Percentiles rank a stretch among this genome's conserved stretches.
Conservation (phyloP, 192 early-diverging fungal species). For the Coemansia sp. region DNA sequence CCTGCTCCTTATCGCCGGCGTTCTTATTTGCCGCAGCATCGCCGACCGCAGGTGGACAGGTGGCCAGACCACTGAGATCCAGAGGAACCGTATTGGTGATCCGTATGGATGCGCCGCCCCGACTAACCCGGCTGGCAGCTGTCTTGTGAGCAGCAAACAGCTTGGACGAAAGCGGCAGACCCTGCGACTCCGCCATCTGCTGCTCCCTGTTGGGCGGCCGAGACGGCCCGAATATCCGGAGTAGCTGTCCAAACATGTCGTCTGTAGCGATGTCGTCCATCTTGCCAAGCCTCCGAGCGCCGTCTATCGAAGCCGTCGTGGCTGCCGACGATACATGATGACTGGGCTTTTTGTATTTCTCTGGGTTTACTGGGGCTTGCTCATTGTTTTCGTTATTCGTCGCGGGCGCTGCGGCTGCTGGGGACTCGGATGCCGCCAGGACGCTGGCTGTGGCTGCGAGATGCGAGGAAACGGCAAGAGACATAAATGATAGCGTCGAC, state of each 20-base stretch:
- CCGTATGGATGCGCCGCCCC: background rate
- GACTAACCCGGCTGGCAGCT: background rate
- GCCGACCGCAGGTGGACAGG: background rate
- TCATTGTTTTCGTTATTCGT: no score
- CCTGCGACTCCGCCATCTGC: slow-evolving; percentile 48
- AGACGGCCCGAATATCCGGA: slow-evolving; percentile 38
- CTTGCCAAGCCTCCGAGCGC: background rate
- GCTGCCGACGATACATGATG: no score
- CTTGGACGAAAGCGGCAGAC: slow-evolving; percentile 42
- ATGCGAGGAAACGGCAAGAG: slow-evolving; percentile 3
- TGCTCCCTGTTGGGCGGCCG: slow-evolving; percentile 24
- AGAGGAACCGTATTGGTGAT: slow-evolving; percentile 3
- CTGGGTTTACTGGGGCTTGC: no score
- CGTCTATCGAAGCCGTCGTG: no score
- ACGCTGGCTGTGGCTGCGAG: slow-evolving; percentile 18
- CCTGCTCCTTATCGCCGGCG: no score
- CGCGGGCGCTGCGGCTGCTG: background rate
- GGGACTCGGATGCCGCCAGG: slow-evolving; percentile 8
- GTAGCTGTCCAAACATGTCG: slow-evolving; percentile 27
- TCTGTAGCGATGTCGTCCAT: background rate
- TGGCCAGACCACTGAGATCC: background rate
- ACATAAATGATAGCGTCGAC: background rate
- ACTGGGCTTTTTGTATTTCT: no score
- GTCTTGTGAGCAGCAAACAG: slow-evolving; percentile 9
- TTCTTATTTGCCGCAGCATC: background rate